phyloP scores from a whole-genome alignment of 2,329 filamentous ascomycete species.

The Colletotrichum sansevieriae region DNA sequence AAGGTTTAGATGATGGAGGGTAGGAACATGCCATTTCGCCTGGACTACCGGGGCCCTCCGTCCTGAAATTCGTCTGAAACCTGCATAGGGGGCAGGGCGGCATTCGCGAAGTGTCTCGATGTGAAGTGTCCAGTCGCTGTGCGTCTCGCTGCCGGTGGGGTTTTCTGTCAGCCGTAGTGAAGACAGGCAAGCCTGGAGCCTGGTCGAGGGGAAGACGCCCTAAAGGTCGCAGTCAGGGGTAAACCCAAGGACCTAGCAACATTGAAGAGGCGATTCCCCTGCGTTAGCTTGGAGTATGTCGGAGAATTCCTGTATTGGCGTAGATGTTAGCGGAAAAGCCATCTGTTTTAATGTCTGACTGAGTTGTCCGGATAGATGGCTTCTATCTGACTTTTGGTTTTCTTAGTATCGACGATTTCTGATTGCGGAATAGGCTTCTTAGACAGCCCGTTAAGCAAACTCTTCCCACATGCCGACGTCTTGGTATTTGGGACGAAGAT shows the following conservation, averaged over 20 bases:
- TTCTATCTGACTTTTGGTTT: no score
- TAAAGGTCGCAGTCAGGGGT: background rate
- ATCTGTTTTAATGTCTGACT: no score
- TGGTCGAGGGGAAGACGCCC: background rate
- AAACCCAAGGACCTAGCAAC: no score
- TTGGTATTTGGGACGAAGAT: slow-evolving; percentile 5
- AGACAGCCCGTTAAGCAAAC: background rate
- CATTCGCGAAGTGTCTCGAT: slow-evolving; percentile 23
- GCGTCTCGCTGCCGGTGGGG: slow-evolving; percentile 1
- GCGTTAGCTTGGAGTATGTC: no score
- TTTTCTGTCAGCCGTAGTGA: background rate
- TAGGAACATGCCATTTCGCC: slow-evolving; percentile 2
- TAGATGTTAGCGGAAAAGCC: background rate
- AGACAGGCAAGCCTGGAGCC: background rate
- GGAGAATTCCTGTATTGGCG: background rate
- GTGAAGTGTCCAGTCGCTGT: slow-evolving; percentile 11
- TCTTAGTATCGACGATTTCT: background rate
- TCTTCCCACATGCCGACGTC: slow-evolving; percentile 2
- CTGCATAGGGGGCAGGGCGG: slow-evolving; percentile 14
- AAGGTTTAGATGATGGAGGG: background rate
- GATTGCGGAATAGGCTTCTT: slow-evolving; percentile 15
- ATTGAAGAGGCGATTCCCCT: no score
- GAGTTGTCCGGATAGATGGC: slow-evolving; percentile 6
- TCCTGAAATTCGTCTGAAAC: slow-evolving; percentile 20
- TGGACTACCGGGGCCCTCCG: background rate